Evolutionary conservation across 192 early-diverging fungal genomes (phyloP), one percentile per base, ranked within the genome.

Genomic region (Mortierella antarctica): DNA sequence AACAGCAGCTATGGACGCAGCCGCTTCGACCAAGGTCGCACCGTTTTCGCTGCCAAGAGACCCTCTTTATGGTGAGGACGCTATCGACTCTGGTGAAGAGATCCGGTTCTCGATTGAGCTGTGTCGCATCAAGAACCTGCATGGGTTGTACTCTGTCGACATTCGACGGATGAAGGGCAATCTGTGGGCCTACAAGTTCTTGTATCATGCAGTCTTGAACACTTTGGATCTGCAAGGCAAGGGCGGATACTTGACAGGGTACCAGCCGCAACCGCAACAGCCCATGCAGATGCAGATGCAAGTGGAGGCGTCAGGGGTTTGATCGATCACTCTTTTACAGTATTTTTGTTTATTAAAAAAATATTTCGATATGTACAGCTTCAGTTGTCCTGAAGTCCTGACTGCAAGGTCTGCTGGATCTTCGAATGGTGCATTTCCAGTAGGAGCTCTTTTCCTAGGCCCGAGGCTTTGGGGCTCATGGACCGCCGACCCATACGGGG

Each of bases 71-170:
- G 89, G 89, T 2, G 88, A 91, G 54, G 78, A 84, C 17, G 23
- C 71, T 2, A 71, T 88, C 40, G 90, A 91, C 71, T 82, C 84
- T 11, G 91, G 92, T 21, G 95, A 93, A 31, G 96, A 97, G 84
- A 89, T 99, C 21, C 91, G 92, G 45, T 92, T 97, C 82, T 88
- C 91, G 15, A 90, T 99, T 23, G 95, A 97, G 87, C 74, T 99
- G 45, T 95, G 96, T 82, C 89, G 89, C 72, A 93, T 99, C 82
- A 95, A 95, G 86, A 97, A 97, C 70, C 74, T 99, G 49, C 89
- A 88, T 72, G 89, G 89, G 45, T 74, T 94, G 40, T 92, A 91
- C 61, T 92, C 92, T 57, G 93, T 94, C 45, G 90, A 92, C 66
- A 83, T 94, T 51, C 87, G 89, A 17, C 87, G 93, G 8, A 86